Evolutionary conservation across 2,329 filamentous ascomycete species (phyloP), one percentile per base, ranked within the genome.

Genomic region (Thelonectria discophora): DNA sequence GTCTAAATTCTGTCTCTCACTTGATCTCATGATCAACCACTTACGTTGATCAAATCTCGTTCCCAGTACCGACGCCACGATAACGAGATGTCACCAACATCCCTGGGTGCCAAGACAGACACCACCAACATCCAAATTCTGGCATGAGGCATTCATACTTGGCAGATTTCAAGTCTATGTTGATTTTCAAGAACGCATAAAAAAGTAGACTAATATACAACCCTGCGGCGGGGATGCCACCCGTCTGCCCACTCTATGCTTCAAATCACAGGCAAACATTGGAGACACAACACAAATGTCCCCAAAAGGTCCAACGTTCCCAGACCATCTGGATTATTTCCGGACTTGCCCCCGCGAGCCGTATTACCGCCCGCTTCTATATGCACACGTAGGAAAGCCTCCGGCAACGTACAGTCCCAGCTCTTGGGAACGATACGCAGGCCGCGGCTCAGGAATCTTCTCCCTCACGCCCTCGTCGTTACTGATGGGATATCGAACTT

Each of bases 121-220:
- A 24, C 7, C 27, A 30, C 5, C 27, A 2, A 30, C 27, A 30
- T 30, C 27, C 8, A 30, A 8, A 10, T 30, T 7, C 5, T 30
- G 27, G 27, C 27, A 40, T 40, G n/a, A 40, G 5, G 12, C 12
- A 40, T 40, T 40, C 27, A 9, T 30, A 8, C 21, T 24, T 24
- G 9, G 27, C 7, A 30, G 27, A 30, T 60, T 58, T 62, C 65
- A 56, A 66, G 66, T 69, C 66, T 69, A 68, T 69, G 53, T 69
- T 69, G 53, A 55, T 47, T 47, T 55, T 48, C 46, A 21, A 13
- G 32, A 59, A 46, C 67, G 64, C 66, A 66, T 66, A 55, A 59
- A 66, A 67, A 69, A 67, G 67, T 54, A 59, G 64, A 69, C 67
- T 69, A 69, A 69, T 69, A 69, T 69, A 69, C 67, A 69, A 69